Percentiles rank a stretch among this genome's conserved stretches.
phyloP scores from a whole-genome alignment of 441 rosid genomes.

The Croton laevigatus region DNA sequence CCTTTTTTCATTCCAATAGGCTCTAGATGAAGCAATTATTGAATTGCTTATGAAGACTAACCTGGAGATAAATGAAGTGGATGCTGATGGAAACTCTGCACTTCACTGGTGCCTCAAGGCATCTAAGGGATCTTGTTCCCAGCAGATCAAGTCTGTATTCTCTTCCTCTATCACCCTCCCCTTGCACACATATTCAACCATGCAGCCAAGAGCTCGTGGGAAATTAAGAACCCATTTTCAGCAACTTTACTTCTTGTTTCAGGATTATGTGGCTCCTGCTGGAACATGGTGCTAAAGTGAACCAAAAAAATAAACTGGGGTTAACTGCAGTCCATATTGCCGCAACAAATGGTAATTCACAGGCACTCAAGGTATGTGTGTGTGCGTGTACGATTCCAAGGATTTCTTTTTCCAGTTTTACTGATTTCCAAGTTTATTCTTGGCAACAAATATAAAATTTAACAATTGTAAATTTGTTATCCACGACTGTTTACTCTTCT shows the following conservation, averaged over 20 bases:
- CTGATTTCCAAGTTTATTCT: neutral
- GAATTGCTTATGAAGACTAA: conserved; percentile 63
- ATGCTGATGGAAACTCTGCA: conserved; percentile 72
- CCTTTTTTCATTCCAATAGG: conserved; percentile 37
- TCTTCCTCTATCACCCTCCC: neutral
- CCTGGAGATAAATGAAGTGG: conserved; percentile 55
- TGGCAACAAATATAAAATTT: conserved; percentile 4
- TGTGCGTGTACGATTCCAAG: neutral
- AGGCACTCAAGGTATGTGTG: conserved; percentile 65
- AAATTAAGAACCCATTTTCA: neutral
- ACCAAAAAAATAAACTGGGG: conserved; percentile 68
- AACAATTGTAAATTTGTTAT: neutral
- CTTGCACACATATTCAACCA: neutral
- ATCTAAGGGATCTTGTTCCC: conserved; percentile 47
- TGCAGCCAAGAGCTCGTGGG: neutral
- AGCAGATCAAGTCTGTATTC: conserved; percentile 47
- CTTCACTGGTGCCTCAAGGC: conserved; percentile 72
- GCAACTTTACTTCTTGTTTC: conserved; percentile 26
- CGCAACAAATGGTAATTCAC: conserved; percentile 67
- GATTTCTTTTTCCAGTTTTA: conserved; percentile 5
- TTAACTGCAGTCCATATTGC: conserved; percentile 70
- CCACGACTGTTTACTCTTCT: conserved; percentile 16
- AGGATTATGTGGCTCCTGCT: conserved; percentile 66
- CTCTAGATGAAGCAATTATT: conserved; percentile 66
- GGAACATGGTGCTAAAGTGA: conserved; percentile 56